Conservation (phyloP, 305 asterid species). For the Fraxinus baroniana region DNA sequence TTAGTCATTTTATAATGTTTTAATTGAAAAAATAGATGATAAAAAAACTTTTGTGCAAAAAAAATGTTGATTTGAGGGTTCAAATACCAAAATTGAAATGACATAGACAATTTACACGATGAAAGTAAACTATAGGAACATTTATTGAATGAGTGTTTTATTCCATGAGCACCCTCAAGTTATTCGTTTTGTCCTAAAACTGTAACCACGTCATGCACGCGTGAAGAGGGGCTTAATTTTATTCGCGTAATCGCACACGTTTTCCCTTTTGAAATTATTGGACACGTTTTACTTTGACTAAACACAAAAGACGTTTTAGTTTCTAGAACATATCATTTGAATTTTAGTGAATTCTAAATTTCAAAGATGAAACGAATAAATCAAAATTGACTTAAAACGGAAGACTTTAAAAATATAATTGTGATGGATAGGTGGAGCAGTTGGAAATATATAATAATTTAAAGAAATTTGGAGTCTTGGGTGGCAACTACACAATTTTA, state of each 20-base stretch:
- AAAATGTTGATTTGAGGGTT: no score
- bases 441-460: not conserved
- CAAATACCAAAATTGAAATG: no score
- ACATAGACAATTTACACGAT: no score
- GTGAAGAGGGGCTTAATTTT: no score
- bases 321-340: not conserved
- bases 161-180: not conserved
- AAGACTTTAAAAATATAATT: not conserved
- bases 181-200: no score
- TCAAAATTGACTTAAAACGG: not conserved
- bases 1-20: no score
- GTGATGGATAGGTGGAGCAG: not conserved
- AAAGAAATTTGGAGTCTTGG: not conserved
- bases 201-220: not conserved
- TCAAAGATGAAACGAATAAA: not conserved
- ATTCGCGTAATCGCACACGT: not conserved
- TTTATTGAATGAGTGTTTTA: no score
- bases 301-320: not conserved
- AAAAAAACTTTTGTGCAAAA: no score
- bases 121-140: no score
- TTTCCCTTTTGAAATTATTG: not conserved
- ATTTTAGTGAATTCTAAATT: not conserved
- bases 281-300: not conserved
- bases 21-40: no score
- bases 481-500: not conserved